These are phyloP conservation scores for Dioszegia aurantiaca DNA, from an alignment of 768 basidiomycete species.

Conservation along the genomic window DNA sequence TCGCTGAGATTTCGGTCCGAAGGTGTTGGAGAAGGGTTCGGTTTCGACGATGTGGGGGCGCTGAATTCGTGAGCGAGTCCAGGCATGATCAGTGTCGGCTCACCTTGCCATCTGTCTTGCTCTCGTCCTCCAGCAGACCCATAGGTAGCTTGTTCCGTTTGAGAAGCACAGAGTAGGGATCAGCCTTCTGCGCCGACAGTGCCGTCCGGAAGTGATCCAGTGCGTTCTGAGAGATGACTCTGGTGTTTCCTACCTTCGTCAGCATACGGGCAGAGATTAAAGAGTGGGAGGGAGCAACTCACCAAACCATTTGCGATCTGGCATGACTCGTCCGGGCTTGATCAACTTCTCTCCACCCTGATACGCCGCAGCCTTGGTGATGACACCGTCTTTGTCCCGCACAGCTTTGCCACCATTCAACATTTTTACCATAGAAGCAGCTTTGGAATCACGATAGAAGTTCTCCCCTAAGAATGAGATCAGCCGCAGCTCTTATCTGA, in stretches of 20 bases:
- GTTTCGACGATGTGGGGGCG: conserved; percentile 92
- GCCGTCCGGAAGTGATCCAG: conserved; percentile 94
- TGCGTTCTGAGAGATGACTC: conserved; percentile 94
- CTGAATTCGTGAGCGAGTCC: conserved; percentile 53
- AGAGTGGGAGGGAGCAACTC: conserved; percentile 40
- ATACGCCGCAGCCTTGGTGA: conserved; percentile 88
- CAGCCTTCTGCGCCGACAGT: conserved; percentile 75
- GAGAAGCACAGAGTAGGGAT: conserved; percentile 92
- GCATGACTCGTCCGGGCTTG: conserved; percentile 84
- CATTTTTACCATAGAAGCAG: conserved; percentile 80
- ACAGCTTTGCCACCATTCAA: conserved; percentile 87
- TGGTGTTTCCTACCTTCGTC: conserved; percentile 73
- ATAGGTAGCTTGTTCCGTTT: conserved; percentile 95
- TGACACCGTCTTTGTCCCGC: conserved; percentile 85
- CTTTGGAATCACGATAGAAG: conserved; percentile 96
- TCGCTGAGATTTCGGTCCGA: conserved; percentile 91
- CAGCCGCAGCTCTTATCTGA: neutral
- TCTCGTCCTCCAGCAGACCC: conserved; percentile 87
- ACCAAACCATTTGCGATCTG: conserved; percentile 98
- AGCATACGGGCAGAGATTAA: neutral
- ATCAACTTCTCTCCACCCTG: conserved; percentile 93
- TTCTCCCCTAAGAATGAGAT: conserved; percentile 66
- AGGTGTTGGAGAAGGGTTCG: conserved; percentile 89
- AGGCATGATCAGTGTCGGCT: conserved; percentile 13
- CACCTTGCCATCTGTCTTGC: conserved; percentile 79